Conservation (phyloP, 257 asterid genomes). For the Fraxinus pennsylvanica region DNA sequence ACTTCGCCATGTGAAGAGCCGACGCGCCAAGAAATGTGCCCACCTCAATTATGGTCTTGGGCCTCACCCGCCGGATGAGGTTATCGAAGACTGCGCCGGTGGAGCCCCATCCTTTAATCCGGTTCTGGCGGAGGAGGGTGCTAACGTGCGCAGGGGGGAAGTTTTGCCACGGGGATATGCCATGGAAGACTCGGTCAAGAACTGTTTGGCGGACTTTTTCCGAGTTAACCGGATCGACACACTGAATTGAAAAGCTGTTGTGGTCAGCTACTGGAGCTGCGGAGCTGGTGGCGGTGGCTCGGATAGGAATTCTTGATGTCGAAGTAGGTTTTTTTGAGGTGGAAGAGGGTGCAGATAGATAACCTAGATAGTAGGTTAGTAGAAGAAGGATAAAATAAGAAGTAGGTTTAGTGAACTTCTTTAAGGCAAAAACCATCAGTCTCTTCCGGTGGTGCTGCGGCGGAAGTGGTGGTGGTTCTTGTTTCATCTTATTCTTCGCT, state of each 20-base stretch:
- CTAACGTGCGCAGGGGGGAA: constrained; percentile 54
- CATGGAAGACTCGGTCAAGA: constrained; percentile 49
- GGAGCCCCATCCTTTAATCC: constrained; percentile 67
- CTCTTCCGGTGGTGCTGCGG: constrained; percentile 20
- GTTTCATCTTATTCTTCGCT: constrained; percentile 22
- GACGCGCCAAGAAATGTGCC: constrained; percentile 74
- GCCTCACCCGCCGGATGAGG: constrained; percentile 44
- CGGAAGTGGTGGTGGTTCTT: constrained; percentile 19
- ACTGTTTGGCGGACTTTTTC: constrained; percentile 37
- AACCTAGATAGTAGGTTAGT: constrained; percentile 24
- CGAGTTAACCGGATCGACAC: constrained; percentile 28
- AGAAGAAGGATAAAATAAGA: constrained; percentile 23
- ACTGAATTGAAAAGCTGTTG: constrained; percentile 34
- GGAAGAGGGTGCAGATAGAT: constrained; percentile 20
- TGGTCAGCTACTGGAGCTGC: constrained; percentile 25
- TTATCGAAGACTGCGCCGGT: constrained; percentile 58
- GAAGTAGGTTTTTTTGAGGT: not conserved
- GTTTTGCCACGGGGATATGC: constrained; percentile 52
- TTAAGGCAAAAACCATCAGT: not conserved
- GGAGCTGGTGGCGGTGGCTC: not conserved
- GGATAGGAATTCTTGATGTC: not conserved
- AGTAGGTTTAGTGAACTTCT: constrained; percentile 17
- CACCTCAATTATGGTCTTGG: constrained; percentile 57
- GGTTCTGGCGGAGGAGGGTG: constrained; percentile 33
- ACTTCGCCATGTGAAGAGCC: constrained; percentile 56